phyloP scores from a whole-genome alignment of 768 basidiomycete species.

The Solioccasus polychromus region DNA sequence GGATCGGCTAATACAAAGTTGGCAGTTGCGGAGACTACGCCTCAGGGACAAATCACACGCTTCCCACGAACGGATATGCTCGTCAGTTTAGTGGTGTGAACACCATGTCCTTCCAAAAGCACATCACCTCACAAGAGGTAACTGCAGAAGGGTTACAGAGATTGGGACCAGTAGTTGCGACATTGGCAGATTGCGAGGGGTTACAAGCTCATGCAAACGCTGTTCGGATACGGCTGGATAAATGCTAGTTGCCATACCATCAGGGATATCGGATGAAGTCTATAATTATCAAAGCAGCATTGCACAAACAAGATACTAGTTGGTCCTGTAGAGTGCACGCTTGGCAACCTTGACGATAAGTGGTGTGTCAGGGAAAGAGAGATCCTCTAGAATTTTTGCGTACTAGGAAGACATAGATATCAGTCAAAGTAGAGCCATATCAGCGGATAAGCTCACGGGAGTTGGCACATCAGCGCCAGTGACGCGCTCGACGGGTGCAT shows the following conservation, averaged over 20 bases:
- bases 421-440: constrained; percentile 9
- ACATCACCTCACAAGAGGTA: constrained; percentile 96
- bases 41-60: constrained; percentile 97
- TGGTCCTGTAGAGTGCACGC: constrained; percentile 87
- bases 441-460: constrained; percentile 56
- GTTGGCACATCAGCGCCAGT: constrained; percentile 98
- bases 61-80: constrained; percentile 95
- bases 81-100: constrained; percentile 98
- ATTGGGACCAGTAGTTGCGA: constrained; percentile 86
- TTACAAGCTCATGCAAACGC: constrained; percentile 95
- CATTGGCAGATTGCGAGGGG: constrained; percentile 92
- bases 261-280: constrained; percentile 14
- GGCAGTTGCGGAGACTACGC: constrained; percentile 96
- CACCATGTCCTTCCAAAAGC: constrained; percentile 96
- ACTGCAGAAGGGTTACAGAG: constrained; percentile 69
- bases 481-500: constrained; percentile 96
- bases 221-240: constrained; percentile 74
- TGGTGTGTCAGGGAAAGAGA: constrained; percentile 92
- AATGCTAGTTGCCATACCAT: constrained; percentile 12
- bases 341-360: constrained; percentile 93
- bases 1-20: constrained; percentile 8
- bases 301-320: constrained; percentile 43
- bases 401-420: constrained; percentile 51
- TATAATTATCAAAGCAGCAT: constrained; percentile 20
- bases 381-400: constrained; percentile 81